Evolutionary conservation across 192 early-diverging fungal species (phyloP).

Genomic region (Phlyctochytrium planicorne): DNA sequence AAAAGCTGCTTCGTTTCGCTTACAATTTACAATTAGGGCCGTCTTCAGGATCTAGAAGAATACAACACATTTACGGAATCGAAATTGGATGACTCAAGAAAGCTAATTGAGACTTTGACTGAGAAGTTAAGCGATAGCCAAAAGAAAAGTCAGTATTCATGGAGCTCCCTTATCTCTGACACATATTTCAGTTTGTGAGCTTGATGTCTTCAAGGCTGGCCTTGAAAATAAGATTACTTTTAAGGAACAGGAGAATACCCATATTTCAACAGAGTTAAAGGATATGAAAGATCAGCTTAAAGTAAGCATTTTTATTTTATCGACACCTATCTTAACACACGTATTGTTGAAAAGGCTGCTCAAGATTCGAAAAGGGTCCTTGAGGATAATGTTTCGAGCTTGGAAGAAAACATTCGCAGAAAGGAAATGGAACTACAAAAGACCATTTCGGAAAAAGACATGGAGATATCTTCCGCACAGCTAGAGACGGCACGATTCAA

Average conservation of each 20-base stretch:
- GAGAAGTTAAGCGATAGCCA: slow-evolving; percentile 36
- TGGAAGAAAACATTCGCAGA: too few species aligned
- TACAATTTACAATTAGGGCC: slow-evolving; percentile 49
- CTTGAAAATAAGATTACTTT: slow-evolving; percentile 54
- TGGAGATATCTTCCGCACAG: slow-evolving; percentile 1
- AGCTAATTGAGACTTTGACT: slow-evolving; percentile 26
- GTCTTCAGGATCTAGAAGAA: slow-evolving; percentile 81
- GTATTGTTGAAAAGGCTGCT: too few species aligned
- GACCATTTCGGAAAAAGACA: slow-evolving; percentile 28
- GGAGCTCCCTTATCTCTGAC: slow-evolving; percentile 17
- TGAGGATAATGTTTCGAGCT: too few species aligned
- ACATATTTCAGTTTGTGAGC: slow-evolving; percentile 42
- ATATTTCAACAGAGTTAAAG: slow-evolving; percentile 35
- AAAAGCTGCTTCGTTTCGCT: background rate
- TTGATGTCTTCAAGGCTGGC: slow-evolving; percentile 47
- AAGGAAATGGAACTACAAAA: slow-evolving; percentile 28
- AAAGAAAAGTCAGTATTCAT: slow-evolving; percentile 23
- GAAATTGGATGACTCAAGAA: slow-evolving; percentile 30
- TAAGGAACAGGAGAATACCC: slow-evolving; percentile 67
- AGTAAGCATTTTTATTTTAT: too few species aligned
- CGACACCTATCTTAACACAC: too few species aligned
- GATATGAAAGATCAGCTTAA: too few species aligned
- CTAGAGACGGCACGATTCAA: too few species aligned
- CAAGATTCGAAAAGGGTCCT: too few species aligned
- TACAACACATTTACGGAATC: slow-evolving; percentile 40